Conservation (phyloP, 2,329 filamentous ascomycete species). For the Diaporthe destruens region DNA sequence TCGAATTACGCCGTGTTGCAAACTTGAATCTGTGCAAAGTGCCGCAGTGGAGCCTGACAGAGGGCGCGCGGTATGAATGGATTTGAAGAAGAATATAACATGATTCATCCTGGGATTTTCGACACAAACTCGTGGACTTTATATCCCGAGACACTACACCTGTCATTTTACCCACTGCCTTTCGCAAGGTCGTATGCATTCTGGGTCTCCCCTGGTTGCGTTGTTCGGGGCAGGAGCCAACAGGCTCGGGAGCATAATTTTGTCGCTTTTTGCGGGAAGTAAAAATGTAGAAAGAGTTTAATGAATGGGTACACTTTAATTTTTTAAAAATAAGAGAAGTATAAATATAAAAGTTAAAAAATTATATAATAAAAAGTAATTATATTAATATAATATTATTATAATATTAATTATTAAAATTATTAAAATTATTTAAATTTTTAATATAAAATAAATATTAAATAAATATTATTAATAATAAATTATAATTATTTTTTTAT, state of each 20-base stretch:
- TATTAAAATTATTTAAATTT: too few species aligned
- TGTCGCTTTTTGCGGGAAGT: not conserved
- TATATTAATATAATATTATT: too few species aligned
- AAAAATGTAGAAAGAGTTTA: not conserved
- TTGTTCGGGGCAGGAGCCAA: not conserved
- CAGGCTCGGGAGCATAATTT: not conserved
- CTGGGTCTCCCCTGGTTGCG: not conserved
- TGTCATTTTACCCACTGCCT: not conserved
- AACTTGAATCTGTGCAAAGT: not conserved
- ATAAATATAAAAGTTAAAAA: too few species aligned
- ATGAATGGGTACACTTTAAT: not conserved
- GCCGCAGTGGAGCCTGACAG: not conserved
- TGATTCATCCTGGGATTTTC: not conserved
- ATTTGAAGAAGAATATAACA: not conserved
- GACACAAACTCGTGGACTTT: not conserved
- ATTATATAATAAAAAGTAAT: too few species aligned
- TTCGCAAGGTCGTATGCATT: not conserved
- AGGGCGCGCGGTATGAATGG: not conserved
- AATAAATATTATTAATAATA: too few species aligned
- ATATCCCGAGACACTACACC: not conserved
- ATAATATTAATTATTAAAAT: too few species aligned
- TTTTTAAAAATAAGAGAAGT: not conserved
- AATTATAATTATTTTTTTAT: too few species aligned
- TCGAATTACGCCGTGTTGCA: not conserved
- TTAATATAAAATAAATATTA: too few species aligned